Evolutionary conservation across 2,329 filamentous ascomycete species (phyloP).

Genomic region (Fulvia fulva): DNA sequence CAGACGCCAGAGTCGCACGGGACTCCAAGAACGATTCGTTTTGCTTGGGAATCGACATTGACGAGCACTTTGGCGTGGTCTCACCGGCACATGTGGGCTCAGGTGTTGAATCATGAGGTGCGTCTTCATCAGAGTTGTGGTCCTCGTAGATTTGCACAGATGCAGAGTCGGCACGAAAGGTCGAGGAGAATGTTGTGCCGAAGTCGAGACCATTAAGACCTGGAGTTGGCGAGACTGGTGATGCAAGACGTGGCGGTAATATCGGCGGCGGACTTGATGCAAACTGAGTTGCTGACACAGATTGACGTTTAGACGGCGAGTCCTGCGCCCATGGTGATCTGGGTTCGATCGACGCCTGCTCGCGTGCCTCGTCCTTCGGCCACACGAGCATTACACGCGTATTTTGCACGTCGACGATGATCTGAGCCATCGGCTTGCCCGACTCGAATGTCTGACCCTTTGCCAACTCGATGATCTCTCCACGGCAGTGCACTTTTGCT

Average conservation of each 20-base stretch:
- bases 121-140: conserved; percentile 53
- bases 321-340: conserved; percentile 66
- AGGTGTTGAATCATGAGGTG: conserved; percentile 27
- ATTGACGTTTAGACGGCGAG: conserved; percentile 48
- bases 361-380: conserved; percentile 59
- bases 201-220: conserved; percentile 38
- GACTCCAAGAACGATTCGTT: conserved; percentile 14
- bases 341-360: conserved; percentile 50
- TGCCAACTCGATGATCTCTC: conserved; percentile 75
- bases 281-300: conserved; percentile 37
- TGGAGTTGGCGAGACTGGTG: conserved; percentile 72
- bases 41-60: conserved; percentile 10
- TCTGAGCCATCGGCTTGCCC: conserved; percentile 79
- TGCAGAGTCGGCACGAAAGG: conserved; percentile 37
- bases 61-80: conserved; percentile 16
- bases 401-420: conserved; percentile 94
- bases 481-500: conserved; percentile 85
- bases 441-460: conserved; percentile 90
- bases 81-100: conserved; percentile 16
- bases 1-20: conserved; percentile 22
- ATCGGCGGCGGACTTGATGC: conserved; percentile 60
- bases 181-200: conserved; percentile 42
- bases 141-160: conserved; percentile 73
- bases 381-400: conserved; percentile 84
- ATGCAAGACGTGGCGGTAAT: conserved; percentile 58